Evolutionary conservation across 192 early-diverging fungal species (phyloP).

Genomic region (Linnemannia hyalina): DNA sequence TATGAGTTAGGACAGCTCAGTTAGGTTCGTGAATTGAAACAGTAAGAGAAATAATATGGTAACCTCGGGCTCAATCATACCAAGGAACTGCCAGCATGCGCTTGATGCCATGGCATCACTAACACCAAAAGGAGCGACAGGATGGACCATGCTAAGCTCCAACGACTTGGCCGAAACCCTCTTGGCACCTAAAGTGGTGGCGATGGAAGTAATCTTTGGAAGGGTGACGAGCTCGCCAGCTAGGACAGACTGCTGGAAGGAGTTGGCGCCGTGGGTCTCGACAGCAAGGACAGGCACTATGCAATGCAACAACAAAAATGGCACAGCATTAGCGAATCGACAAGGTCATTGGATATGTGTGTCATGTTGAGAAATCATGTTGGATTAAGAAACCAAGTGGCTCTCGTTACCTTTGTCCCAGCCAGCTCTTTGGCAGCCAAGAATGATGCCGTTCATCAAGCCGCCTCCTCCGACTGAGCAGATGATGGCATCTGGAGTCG

Average conservation of each 20-base stretch:
- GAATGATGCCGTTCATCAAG: constrained; percentile 75
- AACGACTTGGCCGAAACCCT: constrained; percentile 58
- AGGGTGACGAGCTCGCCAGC: constrained; percentile 63
- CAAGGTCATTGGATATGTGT: neutral
- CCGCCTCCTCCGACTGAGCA: constrained; percentile 80
- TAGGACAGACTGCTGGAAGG: constrained; percentile 74
- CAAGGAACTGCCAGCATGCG: constrained; percentile 67
- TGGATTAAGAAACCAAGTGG: neutral
- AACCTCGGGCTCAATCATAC: constrained; percentile 50
- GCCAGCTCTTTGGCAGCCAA: constrained; percentile 68
- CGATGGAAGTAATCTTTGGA: constrained; percentile 61
- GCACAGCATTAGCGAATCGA: neutral
- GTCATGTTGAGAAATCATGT: neutral
- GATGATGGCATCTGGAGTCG: constrained; percentile 73
- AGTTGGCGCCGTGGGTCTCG: constrained; percentile 81
- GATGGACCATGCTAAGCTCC: constrained; percentile 63
- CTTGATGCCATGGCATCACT: constrained; percentile 70
- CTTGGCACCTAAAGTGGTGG: constrained; percentile 59
- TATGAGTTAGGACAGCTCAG: constrained; percentile 11
- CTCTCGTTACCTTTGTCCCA: constrained; percentile 65
- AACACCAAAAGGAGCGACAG: constrained; percentile 69
- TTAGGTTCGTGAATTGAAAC: neutral
- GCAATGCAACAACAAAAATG: neutral
- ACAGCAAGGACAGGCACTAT: constrained; percentile 78
- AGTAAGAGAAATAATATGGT: constrained; percentile 8